A percentile compares a stretch with the other conserved stretches of the same genome.
phyloP scores from a whole-genome alignment of 179 eudicot genomes.

The Gypsophila paniculata region DNA sequence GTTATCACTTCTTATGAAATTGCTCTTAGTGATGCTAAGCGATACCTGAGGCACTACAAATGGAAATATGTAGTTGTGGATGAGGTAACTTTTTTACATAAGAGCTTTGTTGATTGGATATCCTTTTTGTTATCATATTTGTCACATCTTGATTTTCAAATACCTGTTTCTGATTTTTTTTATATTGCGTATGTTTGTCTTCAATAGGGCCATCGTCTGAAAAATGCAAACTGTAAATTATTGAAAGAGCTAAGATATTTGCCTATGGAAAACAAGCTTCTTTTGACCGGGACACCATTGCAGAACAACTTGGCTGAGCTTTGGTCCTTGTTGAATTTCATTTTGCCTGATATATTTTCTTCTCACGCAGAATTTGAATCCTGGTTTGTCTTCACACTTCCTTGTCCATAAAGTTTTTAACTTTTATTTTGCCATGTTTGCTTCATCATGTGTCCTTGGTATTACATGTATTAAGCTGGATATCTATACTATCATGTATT shows the following conservation, averaged over 20 bases:
- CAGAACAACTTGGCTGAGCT: conserved; percentile 98
- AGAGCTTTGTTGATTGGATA: not conserved
- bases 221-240: conserved; percentile 80
- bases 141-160: not conserved
- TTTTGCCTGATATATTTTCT: conserved; percentile 92
- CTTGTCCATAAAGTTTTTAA: not conserved
- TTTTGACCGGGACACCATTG: conserved; percentile 93
- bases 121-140: not conserved
- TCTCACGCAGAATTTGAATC: conserved; percentile 93
- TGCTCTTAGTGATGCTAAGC: conserved; percentile 67
- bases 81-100: conserved; percentile 50
- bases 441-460: too few species aligned
- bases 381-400: conserved; percentile 44
- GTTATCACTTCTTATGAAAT: conserved; percentile 94
- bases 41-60: conserved; percentile 59
- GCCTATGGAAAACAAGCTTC: conserved; percentile 79
- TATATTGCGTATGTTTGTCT: conserved; percentile 15
- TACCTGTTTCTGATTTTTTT: not conserved
- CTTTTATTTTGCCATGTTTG: too few species aligned
- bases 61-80: conserved; percentile 98
- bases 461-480: too few species aligned
- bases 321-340: conserved; percentile 95
- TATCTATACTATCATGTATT: too few species aligned
- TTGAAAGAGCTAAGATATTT: conserved; percentile 63
- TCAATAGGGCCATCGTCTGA: conserved; percentile 84